Percentiles rank a stretch among this genome's conserved stretches.
Conservation (phyloP, 257 asterid genomes). For the Pogostemon cablin region DNA sequence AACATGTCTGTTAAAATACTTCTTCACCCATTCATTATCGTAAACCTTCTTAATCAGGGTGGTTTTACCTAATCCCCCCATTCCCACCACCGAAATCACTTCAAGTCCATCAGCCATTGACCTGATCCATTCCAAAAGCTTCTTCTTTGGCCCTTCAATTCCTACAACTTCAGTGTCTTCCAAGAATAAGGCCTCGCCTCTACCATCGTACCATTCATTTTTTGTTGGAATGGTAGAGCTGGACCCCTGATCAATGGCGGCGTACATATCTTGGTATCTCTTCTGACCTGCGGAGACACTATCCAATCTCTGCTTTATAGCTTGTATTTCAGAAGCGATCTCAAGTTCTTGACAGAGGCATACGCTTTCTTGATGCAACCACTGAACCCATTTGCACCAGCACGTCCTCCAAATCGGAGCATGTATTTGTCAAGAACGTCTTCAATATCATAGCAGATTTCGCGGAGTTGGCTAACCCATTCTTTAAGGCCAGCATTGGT, state of each 20-base stretch:
- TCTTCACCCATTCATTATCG: not conserved
- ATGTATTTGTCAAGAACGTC: not conserved
- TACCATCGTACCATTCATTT: not conserved
- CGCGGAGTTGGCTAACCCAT: not conserved
- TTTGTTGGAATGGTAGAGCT: not conserved
- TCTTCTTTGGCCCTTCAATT: not conserved
- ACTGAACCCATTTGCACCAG: not conserved
- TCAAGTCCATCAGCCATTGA: not conserved
- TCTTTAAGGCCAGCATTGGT: not conserved
- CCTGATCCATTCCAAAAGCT: not conserved
- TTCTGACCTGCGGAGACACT: not conserved
- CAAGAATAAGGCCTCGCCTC: slow-evolving; percentile 4
- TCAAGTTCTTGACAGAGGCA: not conserved
- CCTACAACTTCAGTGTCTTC: slow-evolving; percentile 3
- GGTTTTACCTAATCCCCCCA: not conserved
- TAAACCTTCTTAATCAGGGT: not conserved
- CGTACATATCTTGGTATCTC: not conserved
- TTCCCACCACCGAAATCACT: slow-evolving; percentile 7
- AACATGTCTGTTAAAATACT: not conserved
- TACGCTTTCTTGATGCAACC: not conserved
- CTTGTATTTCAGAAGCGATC: not conserved
- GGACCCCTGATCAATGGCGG: not conserved
- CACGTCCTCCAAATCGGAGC: not conserved
- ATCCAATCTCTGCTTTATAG: not conserved
- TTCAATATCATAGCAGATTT: not conserved